Conservation (phyloP, 2,329 filamentous ascomycete genomes). For the Capronia americana region DNA sequence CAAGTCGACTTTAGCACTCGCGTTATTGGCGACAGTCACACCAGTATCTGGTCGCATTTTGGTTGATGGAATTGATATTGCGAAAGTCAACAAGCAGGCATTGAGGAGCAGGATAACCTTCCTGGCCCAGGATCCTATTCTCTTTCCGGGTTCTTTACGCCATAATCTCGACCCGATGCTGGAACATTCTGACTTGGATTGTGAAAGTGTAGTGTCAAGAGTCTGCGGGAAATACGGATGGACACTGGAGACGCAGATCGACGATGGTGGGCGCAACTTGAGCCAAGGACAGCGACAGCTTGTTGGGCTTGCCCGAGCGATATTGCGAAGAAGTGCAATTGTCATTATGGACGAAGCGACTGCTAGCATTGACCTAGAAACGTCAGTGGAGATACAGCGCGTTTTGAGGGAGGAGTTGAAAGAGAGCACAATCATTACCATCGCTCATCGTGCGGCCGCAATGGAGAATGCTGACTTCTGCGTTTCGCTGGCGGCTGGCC, state of each 20-base stretch:
- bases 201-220: conserved; percentile 59
- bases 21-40: conserved; percentile 63
- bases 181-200: conserved; percentile 63
- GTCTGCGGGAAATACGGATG: conserved; percentile 63
- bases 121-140: conserved; percentile 70
- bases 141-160: conserved; percentile 67
- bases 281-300: conserved; percentile 71
- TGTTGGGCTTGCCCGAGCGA: conserved; percentile 67
- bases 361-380: conserved; percentile 68
- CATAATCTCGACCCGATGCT: conserved; percentile 68
- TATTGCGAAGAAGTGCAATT: conserved; percentile 65
- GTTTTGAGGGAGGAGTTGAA: conserved; percentile 63
- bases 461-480: conserved; percentile 48
- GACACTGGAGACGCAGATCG: conserved; percentile 62
- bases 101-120: conserved; percentile 69
- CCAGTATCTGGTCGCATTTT: conserved; percentile 63
- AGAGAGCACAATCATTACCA: conserved; percentile 66
- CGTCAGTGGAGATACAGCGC: conserved; percentile 61
- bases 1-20: conserved; percentile 76
- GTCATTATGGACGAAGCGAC: conserved; percentile 72
- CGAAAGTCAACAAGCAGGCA: conserved; percentile 63
- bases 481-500: conserved; percentile 26
- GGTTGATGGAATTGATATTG: conserved; percentile 67
- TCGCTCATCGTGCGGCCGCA: conserved; percentile 69
- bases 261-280: conserved; percentile 66